phyloP scores from a whole-genome alignment of 495 filamentous ascomycete genomes.

The Penicillium arizonense region DNA sequence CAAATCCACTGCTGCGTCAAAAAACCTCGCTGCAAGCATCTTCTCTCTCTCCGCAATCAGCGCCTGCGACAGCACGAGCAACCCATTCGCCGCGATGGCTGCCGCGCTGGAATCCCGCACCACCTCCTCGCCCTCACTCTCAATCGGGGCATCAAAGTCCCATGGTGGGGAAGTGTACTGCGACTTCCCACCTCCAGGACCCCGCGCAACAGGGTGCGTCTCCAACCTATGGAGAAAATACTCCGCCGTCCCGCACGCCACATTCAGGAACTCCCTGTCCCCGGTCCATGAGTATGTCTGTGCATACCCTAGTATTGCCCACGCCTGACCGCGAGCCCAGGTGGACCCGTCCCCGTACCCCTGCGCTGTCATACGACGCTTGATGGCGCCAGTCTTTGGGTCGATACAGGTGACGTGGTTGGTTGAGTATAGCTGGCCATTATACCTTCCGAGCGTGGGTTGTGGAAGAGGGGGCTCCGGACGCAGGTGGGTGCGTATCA shows the following conservation, averaged over 20 bases:
- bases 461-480: no score
- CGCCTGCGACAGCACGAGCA: constrained; percentile 31
- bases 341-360: constrained; percentile 38
- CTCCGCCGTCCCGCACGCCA: constrained; percentile 27
- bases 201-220: constrained; percentile 4
- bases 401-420: constrained; percentile 42
- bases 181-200: constrained; percentile 5
- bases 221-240: constrained; percentile 36
- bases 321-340: constrained; percentile 47
- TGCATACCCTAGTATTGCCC: constrained; percentile 46
- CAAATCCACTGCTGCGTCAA: no score
- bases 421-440: constrained; percentile 20
- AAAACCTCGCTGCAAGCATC: no score
- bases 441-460: constrained; percentile 16
- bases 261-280: constrained; percentile 31
- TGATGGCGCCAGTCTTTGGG: constrained; percentile 22
- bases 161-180: constrained; percentile 18
- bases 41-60: no score
- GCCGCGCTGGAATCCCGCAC: constrained; percentile 37
- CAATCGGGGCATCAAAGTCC: constrained; percentile 43
- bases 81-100: constrained; percentile 39
- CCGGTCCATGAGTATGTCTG: constrained; percentile 46
- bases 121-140: constrained; percentile 9
- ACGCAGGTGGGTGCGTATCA: constrained; percentile 24
- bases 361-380: constrained; percentile 36